phyloP scores from a whole-genome alignment of 306 rosid species.

The Glycine latifolia region DNA sequence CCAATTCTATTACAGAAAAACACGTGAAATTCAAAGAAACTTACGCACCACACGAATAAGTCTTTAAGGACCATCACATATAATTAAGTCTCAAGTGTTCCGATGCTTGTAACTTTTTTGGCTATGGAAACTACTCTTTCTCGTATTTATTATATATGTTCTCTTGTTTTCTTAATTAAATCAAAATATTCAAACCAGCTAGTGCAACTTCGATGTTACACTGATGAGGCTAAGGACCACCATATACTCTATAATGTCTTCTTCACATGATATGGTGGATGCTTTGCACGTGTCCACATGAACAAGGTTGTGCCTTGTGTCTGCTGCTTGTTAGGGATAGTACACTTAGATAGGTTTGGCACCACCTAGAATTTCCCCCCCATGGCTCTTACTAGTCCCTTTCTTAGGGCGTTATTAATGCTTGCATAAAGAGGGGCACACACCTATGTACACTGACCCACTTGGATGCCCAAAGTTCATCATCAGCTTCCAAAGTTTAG shows the following conservation, averaged over 20 bases:
- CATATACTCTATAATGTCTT: background rate
- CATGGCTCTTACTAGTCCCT: constrained; percentile 33
- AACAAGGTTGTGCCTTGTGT: constrained; percentile 21
- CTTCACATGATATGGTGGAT: constrained; percentile 10
- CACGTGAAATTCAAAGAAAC: no score
- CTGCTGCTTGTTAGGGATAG: constrained; percentile 14
- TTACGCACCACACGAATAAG: no score
- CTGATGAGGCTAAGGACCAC: constrained; percentile 6
- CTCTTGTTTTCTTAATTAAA: no score
- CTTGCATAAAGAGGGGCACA: constrained; percentile 59
- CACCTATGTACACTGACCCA: constrained; percentile 43
- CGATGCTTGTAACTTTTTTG: no score
- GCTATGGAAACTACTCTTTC: no score
- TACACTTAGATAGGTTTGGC: constrained; percentile 8
- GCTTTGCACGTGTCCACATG: constrained; percentile 38
- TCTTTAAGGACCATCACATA: no score
- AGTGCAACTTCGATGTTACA: no score
- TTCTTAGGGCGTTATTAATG: constrained; percentile 49
- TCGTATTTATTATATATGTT: no score
- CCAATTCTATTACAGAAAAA: no score
- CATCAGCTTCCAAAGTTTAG: constrained; percentile 38
- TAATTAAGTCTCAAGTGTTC: no score
- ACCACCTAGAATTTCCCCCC: constrained; percentile 44
- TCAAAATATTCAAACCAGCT: no score
- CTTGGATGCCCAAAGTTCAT: constrained; percentile 54